Evolutionary conservation across 106 monocot genomes (phyloP).

Genomic region (Platanthera zijinensis): DNA sequence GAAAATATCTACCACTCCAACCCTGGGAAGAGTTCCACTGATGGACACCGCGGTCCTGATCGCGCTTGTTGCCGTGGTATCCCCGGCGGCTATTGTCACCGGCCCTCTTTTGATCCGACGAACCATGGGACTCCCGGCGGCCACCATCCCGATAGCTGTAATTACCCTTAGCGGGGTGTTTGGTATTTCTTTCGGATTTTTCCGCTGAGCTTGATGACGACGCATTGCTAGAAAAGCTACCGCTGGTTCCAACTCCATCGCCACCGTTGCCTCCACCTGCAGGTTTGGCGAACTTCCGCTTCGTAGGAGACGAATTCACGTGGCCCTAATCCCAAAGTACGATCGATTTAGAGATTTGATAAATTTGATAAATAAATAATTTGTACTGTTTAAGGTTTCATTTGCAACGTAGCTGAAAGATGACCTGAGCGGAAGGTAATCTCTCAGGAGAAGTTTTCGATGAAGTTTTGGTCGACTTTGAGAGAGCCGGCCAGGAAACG

Average conservation of each 20-base stretch:
- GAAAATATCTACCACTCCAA: not conserved
- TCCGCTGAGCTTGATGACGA: not conserved
- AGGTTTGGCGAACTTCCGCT: not conserved
- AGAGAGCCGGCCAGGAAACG: constrained; percentile 1
- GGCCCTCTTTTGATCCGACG: not conserved
- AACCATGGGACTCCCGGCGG: constrained; percentile 1
- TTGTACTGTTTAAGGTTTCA: not conserved
- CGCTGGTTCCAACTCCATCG: not conserved
- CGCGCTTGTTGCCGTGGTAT: not conserved
- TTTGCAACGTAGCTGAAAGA: not conserved
- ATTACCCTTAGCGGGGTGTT: not conserved
- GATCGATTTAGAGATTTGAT: not conserved
- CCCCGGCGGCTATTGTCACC: not conserved
- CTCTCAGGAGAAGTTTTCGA: not conserved
- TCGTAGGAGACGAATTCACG: not conserved
- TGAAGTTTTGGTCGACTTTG: not conserved
- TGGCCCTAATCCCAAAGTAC: not conserved
- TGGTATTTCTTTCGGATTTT: not conserved
- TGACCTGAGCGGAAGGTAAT: not conserved
- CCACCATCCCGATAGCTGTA: not conserved
- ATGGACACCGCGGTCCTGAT: not conserved
- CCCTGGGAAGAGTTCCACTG: not conserved
- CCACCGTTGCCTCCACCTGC: not conserved
- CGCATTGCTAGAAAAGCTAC: not conserved
- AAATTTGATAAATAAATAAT: not conserved